phyloP scores from a whole-genome alignment of 768 basidiomycete species.

The Filobasidium wieringae region DNA sequence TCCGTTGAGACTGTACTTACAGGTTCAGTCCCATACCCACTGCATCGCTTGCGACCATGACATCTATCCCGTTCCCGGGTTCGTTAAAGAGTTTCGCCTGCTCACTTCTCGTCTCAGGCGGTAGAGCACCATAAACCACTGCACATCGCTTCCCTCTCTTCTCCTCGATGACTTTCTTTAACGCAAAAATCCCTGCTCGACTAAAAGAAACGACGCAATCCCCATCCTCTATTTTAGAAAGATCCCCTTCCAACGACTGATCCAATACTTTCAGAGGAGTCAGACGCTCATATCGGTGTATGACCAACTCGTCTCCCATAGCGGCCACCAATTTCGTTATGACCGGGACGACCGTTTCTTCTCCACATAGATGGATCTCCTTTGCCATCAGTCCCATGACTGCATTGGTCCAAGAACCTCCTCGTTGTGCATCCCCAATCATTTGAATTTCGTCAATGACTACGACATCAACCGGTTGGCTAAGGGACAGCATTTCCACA shows the following conservation, averaged over 20 bases:
- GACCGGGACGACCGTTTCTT: conserved; percentile 80
- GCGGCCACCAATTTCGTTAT: conserved; percentile 51
- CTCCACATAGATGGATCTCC: conserved; percentile 90
- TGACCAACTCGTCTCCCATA: conserved; percentile 67
- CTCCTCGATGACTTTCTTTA: conserved; percentile 63
- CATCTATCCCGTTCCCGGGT: conserved; percentile 65
- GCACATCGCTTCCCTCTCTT: conserved; percentile 68
- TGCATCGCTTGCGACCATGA: conserved; percentile 86
- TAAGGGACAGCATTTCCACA: conserved; percentile 70
- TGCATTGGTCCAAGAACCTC: conserved; percentile 69
- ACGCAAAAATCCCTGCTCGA: conserved; percentile 57
- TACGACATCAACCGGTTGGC: conserved; percentile 53
- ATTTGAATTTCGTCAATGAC: conserved; percentile 98
- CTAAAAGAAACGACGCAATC: conserved; percentile 88
- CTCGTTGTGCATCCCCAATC: conserved; percentile 67
- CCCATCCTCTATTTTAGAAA: conserved; percentile 55
- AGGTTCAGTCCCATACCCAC: conserved; percentile 96
- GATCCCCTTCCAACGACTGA: conserved; percentile 52
- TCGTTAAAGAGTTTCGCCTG: conserved; percentile 90
- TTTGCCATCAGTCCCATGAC: conserved; percentile 62
- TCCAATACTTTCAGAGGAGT: conserved; percentile 67
- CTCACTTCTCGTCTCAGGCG: conserved; percentile 80
- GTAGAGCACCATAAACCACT: conserved; percentile 81
- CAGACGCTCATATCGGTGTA: conserved; percentile 76
- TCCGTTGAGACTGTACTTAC: conserved; percentile 42